Evolutionary conservation across 75 land plant species (phyloP), one percentile per base, ranked within the genome.

Genomic region (Pseudotsuga menziesii): DNA sequence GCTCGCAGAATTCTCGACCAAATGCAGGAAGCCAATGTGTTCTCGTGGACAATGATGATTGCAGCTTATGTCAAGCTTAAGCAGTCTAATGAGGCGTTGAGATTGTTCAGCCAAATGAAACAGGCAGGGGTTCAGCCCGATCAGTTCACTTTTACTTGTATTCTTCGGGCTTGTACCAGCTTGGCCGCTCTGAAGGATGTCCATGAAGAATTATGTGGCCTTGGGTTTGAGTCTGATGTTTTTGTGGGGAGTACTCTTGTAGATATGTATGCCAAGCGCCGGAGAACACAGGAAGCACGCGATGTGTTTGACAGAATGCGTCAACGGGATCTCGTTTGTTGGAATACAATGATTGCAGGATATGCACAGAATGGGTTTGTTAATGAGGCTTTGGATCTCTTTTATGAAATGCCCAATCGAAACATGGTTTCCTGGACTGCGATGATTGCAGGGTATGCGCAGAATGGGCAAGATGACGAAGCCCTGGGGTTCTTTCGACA

Each of bases 1-100:
- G 77, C 75, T 69, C 77, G 58, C n/a, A 26, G 69, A 17, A 74
- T 75, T 71, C 63, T 75, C 69, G 74, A 75, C 67, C 29, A 58
- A 32, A 57, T 75, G 77, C 19, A 74, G 17, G 25, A 58, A 32
- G 32, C 36, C 17, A 26, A 75, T 19, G 23, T 71, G 12, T 60
- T 75, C 27, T 55, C 77, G 19, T 75, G 77, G 77, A 57, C 75
- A 23, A 17, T 60, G 39, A 75, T 75, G 29, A 64, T 75, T 5
- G 76, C 69, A 25, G 77, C 17, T 54, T 78, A 78, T 74, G 35
- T 54, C 20, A 25, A 74, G 52, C 67, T 39, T 72, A 57, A 77
- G 19, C 36, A 12, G 11, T 22, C 25, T 23, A 15, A 75, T 16
- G 76, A 72, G 41, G 79, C 79, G 14, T 25, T 78, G 55, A 44